These are phyloP conservation scores for Blechomonas ayalai DNA, from an alignment of 208 protist genomes.

Conservation along the genomic window DNA sequence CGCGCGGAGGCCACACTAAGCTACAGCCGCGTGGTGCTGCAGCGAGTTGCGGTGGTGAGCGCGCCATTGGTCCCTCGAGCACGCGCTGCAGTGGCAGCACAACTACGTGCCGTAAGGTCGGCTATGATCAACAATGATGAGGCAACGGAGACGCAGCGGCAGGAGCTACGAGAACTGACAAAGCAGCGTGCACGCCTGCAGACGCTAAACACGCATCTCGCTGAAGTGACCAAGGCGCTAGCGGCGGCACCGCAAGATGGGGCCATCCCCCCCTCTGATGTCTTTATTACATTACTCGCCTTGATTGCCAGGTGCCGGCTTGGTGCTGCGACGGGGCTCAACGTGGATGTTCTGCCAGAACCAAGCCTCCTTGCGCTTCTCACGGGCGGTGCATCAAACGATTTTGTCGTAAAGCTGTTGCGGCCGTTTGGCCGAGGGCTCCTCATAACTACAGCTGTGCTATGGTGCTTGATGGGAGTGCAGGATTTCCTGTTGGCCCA, in stretches of 20 bases:
- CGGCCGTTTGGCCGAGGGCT: constrained; percentile 3
- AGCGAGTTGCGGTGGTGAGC: constrained; percentile 10
- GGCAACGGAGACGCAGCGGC: constrained; percentile 37
- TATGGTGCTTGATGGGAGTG: constrained; percentile 7
- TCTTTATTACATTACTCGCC: constrained; percentile 25
- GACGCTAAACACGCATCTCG: constrained; percentile 9
- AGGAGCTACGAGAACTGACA: constrained; percentile 36
- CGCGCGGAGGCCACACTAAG: no score
- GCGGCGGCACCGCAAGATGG: neutral
- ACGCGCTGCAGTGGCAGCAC: neutral
- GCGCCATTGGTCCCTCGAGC: constrained; percentile 17
- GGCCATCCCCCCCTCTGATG: constrained; percentile 9
- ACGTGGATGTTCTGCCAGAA: constrained; percentile 9
- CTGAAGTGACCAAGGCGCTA: neutral
- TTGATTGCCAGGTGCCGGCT: constrained; percentile 44
- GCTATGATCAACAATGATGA: constrained; percentile 52
- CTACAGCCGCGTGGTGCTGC: constrained; percentile 3
- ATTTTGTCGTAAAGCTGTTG: no score
- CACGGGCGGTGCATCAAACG: constrained; percentile 6
- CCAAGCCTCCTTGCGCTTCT: constrained; percentile 14
- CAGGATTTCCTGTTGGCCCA: constrained; percentile 6
- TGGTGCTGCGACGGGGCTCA: constrained; percentile 8
- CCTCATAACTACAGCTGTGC: neutral
- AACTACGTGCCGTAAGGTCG: constrained; percentile 5
- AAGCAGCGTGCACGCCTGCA: constrained; percentile 21